A percentile compares a stretch with the other conserved stretches of the same genome.
Evolutionary conservation across 257 asterid genomes (phyloP).

Genomic region (Petrea volubilis): DNA sequence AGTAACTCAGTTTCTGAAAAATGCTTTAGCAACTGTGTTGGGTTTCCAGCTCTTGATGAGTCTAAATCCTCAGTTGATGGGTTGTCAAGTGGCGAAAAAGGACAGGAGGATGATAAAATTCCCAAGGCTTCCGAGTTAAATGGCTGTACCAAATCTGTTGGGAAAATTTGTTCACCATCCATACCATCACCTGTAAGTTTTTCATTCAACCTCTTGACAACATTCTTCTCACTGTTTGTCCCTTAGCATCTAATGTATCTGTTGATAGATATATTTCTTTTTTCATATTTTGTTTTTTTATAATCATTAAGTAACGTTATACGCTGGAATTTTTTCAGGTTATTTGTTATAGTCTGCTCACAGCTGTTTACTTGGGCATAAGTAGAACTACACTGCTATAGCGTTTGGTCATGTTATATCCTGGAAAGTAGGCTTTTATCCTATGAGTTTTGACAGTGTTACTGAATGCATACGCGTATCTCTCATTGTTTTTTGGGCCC

Average conservation of each 20-base stretch:
- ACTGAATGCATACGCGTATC: not conserved
- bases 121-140: slow-evolving; percentile 14
- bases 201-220: not conserved
- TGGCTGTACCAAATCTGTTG: slow-evolving; percentile 24
- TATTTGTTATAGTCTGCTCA: not conserved
- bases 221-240: not conserved
- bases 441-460: not conserved
- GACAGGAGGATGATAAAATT: slow-evolving; percentile 7
- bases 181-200: slow-evolving; percentile 40
- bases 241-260: slow-evolving; percentile 3
- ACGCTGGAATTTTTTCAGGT: slow-evolving; percentile 5
- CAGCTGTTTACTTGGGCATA: not conserved
- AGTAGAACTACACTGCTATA: slow-evolving; percentile 2
- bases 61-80: slow-evolving; percentile 14
- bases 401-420: not conserved
- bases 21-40: slow-evolving; percentile 21
- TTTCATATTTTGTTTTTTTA: too few relatives aligned
- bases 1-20: slow-evolving; percentile 17
- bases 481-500: not conserved
- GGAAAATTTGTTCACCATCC: slow-evolving; percentile 26
- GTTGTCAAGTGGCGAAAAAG: slow-evolving; percentile 13
- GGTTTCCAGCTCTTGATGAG: slow-evolving; percentile 25
- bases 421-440: slow-evolving; percentile 6
- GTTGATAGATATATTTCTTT: slow-evolving; percentile 8
- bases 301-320: not conserved